These are phyloP conservation scores for Lasiodiplodia hormozganensis DNA, from an alignment of 2,329 filamentous ascomycete genomes.

Conservation along the genomic window DNA sequence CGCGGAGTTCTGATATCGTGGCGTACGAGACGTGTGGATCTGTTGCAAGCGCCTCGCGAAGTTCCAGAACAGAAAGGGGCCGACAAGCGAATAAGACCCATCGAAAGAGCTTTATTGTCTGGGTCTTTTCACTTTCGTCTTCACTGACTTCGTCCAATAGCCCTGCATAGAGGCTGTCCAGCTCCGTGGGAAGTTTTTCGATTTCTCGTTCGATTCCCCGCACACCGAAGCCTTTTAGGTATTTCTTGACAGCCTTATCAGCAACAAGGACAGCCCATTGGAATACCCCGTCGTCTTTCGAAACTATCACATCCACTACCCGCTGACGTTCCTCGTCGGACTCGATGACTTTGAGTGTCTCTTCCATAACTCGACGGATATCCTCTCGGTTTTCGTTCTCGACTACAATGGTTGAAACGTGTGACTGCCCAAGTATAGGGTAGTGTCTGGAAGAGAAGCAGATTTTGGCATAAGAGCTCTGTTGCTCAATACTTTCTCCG, in stretches of 20 bases:
- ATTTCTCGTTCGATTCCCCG: background rate
- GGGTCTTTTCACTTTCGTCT: background rate
- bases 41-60: slow-evolving; percentile 32
- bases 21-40: slow-evolving; percentile 29
- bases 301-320: background rate
- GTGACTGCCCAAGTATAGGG: background rate
- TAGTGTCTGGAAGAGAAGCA: slow-evolving; percentile 14
- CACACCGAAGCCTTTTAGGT: background rate
- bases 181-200: background rate
- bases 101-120: slow-evolving; percentile 14
- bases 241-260: background rate
- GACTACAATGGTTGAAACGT: background rate
- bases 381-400: background rate
- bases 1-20: background rate
- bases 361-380: background rate
- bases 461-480: background rate
- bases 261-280: slow-evolving; percentile 7
- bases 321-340: background rate
- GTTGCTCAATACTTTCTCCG: background rate
- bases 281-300: background rate
- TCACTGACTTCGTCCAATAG: background rate
- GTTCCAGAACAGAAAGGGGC: slow-evolving; percentile 31
- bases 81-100: background rate
- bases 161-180: background rate
- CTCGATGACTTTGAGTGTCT: background rate